These are phyloP conservation scores for Mycena crocata DNA, from an alignment of 768 basidiomycete species.

Conservation along the genomic window DNA sequence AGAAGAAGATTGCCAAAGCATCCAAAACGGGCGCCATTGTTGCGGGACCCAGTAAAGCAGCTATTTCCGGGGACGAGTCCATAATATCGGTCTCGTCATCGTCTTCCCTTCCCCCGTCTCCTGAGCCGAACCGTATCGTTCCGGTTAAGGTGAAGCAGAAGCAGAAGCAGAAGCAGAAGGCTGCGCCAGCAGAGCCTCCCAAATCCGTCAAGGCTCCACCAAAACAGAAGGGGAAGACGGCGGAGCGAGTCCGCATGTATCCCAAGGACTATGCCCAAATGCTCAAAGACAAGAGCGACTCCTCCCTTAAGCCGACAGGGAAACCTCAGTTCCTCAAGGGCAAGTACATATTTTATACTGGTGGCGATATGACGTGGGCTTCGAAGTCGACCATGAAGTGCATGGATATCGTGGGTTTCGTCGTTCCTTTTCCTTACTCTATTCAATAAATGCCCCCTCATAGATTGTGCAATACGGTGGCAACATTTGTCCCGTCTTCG, in stretches of 20 bases:
- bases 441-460: constrained; percentile 2
- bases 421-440: constrained; percentile 6
- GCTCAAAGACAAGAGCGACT: constrained; percentile 49
- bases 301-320: constrained; percentile 33
- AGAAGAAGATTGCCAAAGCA: constrained; percentile 45
- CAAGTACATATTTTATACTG: constrained; percentile 67
- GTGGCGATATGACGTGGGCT: constrained; percentile 68
- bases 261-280: constrained; percentile 67
- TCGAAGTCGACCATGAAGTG: constrained; percentile 61
- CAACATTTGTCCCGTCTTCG: constrained; percentile 67
- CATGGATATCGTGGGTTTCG: constrained; percentile 71
- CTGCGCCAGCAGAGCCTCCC: constrained; percentile 21
- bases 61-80: constrained; percentile 38
- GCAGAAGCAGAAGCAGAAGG: constrained; percentile 38
- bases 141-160: constrained; percentile 29
- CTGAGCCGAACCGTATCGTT: constrained; percentile 29
- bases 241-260: constrained; percentile 58
- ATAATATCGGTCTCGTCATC: constrained; percentile 37
- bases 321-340: constrained; percentile 57
- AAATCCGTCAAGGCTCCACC: constrained; percentile 27
- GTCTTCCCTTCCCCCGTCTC: constrained; percentile 39
- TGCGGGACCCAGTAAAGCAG: constrained; percentile 12
- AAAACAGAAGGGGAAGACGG: constrained; percentile 36
- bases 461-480: constrained; percentile 77
- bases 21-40: constrained; percentile 27